These are phyloP conservation scores for Mikania micrantha DNA, from an alignment of 129 eudicot genomes.

Conservation along the genomic window DNA sequence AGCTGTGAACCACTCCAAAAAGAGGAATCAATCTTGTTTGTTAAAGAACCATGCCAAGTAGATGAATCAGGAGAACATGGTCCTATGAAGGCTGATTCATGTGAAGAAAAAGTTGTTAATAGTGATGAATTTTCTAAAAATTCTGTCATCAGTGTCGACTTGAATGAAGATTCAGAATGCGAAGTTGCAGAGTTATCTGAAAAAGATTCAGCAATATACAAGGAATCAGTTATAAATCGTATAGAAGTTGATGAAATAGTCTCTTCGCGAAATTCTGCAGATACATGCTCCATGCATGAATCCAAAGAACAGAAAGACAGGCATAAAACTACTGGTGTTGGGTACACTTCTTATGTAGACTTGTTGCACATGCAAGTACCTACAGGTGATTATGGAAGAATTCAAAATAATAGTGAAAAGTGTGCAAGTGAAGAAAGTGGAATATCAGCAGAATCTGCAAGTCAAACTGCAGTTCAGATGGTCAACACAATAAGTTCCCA, in stretches of 20 bases:
- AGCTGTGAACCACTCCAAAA: constrained; percentile 25
- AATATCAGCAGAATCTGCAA: constrained; percentile 52
- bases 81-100: constrained; percentile 25
- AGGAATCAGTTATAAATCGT: constrained; percentile 30
- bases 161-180: constrained; percentile 33
- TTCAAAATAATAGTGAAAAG: constrained; percentile 26
- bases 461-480: constrained; percentile 32
- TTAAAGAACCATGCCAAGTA: constrained; percentile 35
- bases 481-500: constrained; percentile 21
- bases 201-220: constrained; percentile 13
- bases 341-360: constrained; percentile 47
- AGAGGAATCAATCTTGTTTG: constrained; percentile 26
- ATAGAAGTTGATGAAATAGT: constrained; percentile 47
- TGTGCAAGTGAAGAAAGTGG: constrained; percentile 49
- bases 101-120: constrained; percentile 37
- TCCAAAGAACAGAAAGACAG: constrained; percentile 23
- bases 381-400: constrained; percentile 24
- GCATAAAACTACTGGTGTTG: constrained; percentile 16
- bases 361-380: constrained; percentile 49
- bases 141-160: constrained; percentile 14
- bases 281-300: constrained; percentile 34
- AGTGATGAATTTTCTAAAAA: constrained; percentile 33
- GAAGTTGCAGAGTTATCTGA: constrained; percentile 24
- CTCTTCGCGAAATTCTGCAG: constrained; percentile 59
- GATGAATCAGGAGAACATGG: constrained; percentile 36